phyloP scores from a whole-genome alignment of 148 eudicot species.

The Vaccinium vitisidaea region DNA sequence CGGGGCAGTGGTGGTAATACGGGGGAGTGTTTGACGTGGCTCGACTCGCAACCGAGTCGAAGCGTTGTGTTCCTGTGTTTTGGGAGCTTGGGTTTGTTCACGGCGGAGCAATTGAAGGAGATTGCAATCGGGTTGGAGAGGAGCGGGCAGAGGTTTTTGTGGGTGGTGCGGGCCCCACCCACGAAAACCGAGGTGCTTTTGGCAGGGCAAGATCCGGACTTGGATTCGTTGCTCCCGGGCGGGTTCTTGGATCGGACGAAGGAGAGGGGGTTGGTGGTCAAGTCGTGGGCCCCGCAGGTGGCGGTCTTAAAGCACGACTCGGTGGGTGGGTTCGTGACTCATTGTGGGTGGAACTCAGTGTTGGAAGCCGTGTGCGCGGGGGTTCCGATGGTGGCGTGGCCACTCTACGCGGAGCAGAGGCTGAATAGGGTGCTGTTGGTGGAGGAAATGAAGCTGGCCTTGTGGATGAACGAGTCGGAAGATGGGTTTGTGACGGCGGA shows the following conservation, averaged over 20 bases:
- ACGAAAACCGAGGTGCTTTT: not conserved
- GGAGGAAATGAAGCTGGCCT: constrained; percentile 37
- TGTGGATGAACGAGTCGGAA: constrained; percentile 31
- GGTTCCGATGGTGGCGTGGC: constrained; percentile 58
- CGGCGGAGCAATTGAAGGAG: constrained; percentile 39
- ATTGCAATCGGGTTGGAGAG: constrained; percentile 52
- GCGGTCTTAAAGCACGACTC: constrained; percentile 40
- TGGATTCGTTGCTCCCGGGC: constrained; percentile 33
- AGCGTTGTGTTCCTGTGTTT: constrained; percentile 58
- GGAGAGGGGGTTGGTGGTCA: constrained; percentile 43
- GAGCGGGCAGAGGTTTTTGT: constrained; percentile 50
- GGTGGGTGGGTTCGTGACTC: constrained; percentile 62
- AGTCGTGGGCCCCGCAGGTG: constrained; percentile 59
- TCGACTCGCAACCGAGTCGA: constrained; percentile 42
- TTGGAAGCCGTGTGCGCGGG: constrained; percentile 45
- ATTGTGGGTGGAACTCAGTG: constrained; percentile 65
- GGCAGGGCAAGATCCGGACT: constrained; percentile 30
- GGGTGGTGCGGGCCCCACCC: constrained; percentile 56
- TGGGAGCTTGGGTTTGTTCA: constrained; percentile 45
- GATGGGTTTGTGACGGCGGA: constrained; percentile 31
- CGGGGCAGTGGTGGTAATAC: not conserved
- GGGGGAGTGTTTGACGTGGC: constrained; percentile 53
- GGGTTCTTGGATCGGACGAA: constrained; percentile 53
- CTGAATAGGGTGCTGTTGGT: constrained; percentile 40
- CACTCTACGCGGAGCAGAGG: constrained; percentile 49